Conservation (phyloP, 176 grass and related monocot genomes). For the Aegilops umbellulata region DNA sequence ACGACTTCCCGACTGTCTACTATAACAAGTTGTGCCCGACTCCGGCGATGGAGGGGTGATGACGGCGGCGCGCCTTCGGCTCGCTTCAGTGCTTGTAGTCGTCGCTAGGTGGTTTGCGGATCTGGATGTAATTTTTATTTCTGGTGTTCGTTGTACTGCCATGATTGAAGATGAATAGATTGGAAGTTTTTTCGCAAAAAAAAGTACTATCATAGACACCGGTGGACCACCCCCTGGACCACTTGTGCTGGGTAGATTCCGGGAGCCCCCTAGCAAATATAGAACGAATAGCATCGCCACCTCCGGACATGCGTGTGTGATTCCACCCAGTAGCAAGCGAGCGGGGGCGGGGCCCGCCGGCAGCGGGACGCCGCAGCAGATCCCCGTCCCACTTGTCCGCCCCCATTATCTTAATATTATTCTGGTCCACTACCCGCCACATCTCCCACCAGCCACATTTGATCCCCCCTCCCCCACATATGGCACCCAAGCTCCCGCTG, state of each 20-base stretch:
- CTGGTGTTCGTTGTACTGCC: too few relatives aligned
- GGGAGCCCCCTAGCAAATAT: not conserved
- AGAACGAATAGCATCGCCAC: not conserved
- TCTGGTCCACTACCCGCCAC: constrained; percentile 35
- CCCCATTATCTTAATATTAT: constrained; percentile 39
- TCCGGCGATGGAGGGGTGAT: too few relatives aligned
- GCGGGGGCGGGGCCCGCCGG: not conserved
- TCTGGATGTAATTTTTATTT: too few relatives aligned
- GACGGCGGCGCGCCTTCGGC: too few relatives aligned
- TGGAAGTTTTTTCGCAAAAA: too few relatives aligned
- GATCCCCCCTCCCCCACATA: constrained; percentile 11
- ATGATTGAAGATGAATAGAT: too few relatives aligned
- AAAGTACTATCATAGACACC: not conserved
- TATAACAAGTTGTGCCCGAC: too few relatives aligned
- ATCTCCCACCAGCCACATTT: constrained; percentile 25
- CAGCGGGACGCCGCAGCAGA: not conserved
- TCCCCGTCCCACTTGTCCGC: constrained; percentile 4
- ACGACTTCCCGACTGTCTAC: too few relatives aligned
- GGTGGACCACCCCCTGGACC: not conserved
- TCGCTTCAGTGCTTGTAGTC: too few relatives aligned
- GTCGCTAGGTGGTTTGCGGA: too few relatives aligned
- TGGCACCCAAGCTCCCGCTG: constrained; percentile 13
- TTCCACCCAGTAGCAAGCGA: not conserved
- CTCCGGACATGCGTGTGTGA: not conserved
- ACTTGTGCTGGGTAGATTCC: constrained; percentile 5